Evolutionary conservation across 176 grass and related monocot genomes (phyloP).

Genomic region (Ampelocalamus luodianensis): DNA sequence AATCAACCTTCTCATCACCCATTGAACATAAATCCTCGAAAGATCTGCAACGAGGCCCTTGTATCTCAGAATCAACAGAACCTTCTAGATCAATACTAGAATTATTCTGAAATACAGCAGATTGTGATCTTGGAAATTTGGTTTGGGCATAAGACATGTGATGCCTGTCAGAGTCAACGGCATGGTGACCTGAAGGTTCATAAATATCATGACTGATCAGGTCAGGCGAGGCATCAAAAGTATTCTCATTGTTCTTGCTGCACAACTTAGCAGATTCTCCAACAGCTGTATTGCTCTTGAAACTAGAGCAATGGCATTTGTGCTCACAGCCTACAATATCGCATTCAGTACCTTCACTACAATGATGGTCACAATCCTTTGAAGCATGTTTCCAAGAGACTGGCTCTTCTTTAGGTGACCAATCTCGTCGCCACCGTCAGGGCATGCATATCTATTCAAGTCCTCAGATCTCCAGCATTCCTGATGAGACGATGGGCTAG

Average conservation of each 20-base stretch:
- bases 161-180: slow-evolving; percentile 35
- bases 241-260: slow-evolving; percentile 26
- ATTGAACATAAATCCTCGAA: slow-evolving; percentile 53
- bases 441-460: slow-evolving; percentile 55
- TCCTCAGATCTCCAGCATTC: slow-evolving; percentile 63
- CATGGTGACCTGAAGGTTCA: slow-evolving; percentile 55
- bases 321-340: slow-evolving; percentile 28
- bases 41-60: slow-evolving; percentile 52
- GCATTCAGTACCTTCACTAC: slow-evolving; percentile 40
- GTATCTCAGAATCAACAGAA: slow-evolving; percentile 44
- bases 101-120: slow-evolving; percentile 53
- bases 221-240: slow-evolving; percentile 40
- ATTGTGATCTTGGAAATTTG: slow-evolving; percentile 65
- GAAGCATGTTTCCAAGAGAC: slow-evolving; percentile 66
- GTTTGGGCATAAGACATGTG: slow-evolving; percentile 36
- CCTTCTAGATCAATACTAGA: slow-evolving; percentile 26
- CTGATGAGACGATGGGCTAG: slow-evolving; percentile 52
- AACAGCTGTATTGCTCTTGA: slow-evolving; percentile 37
- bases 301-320: slow-evolving; percentile 29
- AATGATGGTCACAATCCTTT: slow-evolving; percentile 42
- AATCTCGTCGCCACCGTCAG: slow-evolving; percentile 47
- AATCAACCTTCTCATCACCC: slow-evolving; percentile 37
- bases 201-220: slow-evolving; percentile 45
- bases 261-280: slow-evolving; percentile 25
- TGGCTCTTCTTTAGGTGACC: slow-evolving; percentile 57